Base-by-base conservation (phyloP, 2,329 filamentous ascomycete genomes). In the Xylariaceae sp. region DNA sequence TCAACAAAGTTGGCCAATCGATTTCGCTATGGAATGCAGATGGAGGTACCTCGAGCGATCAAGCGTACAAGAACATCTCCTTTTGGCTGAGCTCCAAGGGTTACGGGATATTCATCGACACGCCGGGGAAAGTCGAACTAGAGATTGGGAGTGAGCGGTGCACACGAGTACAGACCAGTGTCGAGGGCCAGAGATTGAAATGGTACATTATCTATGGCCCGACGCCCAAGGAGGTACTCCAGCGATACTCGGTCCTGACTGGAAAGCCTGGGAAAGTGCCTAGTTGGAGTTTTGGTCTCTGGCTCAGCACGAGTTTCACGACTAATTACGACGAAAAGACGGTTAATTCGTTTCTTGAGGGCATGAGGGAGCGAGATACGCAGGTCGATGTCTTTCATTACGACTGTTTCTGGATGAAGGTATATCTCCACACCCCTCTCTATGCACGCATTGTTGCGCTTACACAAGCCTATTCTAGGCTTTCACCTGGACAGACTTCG, bases 91-190 rank as follows among this genome's bases (percentile, higher is more conserved):
- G 81, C 63, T 88, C 82, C 12, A 76, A 80, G n/a, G 88, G 88
- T 0, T 92, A 91, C 65, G 88, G 88, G 17, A 75, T 91, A 31
- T 90, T 91, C 64, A 81, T 91, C 53, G 87, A 90, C 64, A 82
- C 83, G 6, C 77, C 86, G 0, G 86, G 86, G 18, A 80, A 78
- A 42, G 82, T 90, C 6, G 87, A 88, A 51, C 73, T 90, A 10
- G 88, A 90, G 66, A 77, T 91, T 53, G 87, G 88, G 3, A 89
- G 84, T 58, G 88, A 90, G 71, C 74, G 88, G n/a, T 84, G 82
- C 54, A 86, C 80, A 40, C 77, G 88, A 47, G 78, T 90, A 4
- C 87, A 90, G 69, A 84, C 85, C 1, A 83, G 81, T 42, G 78
- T 90, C 5, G 76, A 86, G 57, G 84, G 82, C 1, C 86, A 91